Evolutionary conservation across 2,329 filamentous ascomycete genomes (phyloP).

Genomic region (Fonsecaea multimorphosa): DNA sequence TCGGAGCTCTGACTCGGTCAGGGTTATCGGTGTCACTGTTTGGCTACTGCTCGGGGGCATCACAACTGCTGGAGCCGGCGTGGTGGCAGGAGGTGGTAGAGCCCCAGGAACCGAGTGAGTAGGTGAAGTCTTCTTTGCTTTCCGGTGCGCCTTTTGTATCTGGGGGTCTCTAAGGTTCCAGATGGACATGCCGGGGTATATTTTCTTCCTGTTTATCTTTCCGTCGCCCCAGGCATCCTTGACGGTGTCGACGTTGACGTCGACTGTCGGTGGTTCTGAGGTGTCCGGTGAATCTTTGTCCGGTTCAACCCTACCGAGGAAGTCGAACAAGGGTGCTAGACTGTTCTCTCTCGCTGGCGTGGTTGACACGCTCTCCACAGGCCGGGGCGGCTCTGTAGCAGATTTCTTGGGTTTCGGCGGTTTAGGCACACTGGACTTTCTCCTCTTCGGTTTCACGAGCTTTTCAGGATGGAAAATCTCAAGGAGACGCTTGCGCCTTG

Average conservation of each 20-base stretch:
- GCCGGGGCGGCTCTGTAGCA: conserved; percentile 23
- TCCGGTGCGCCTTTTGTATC: background rate
- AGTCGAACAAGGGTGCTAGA: conserved; percentile 36
- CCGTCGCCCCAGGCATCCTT: background rate
- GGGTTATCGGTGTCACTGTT: background rate
- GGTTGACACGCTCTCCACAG: background rate
- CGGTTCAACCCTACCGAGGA: conserved; percentile 31
- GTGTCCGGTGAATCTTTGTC: conserved; percentile 8
- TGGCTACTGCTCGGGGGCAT: background rate
- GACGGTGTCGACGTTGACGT: conserved; percentile 1
- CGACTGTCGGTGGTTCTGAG: conserved; percentile 2
- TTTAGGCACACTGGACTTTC: conserved; percentile 6
- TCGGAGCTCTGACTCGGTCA: conserved; percentile 4
- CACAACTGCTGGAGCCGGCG: background rate
- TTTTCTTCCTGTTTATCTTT: conserved; percentile 1
- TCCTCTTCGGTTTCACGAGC: conserved; percentile 19
- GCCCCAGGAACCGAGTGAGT: background rate
- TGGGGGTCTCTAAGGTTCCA: conserved; percentile 4
- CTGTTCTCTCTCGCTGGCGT: conserved; percentile 21
- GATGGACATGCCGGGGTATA: conserved; percentile 29
- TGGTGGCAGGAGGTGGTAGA: background rate
- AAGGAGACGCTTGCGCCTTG: conserved; percentile 32
- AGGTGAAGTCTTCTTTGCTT: background rate
- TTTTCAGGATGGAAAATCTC: conserved; percentile 38
- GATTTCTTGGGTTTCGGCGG: conserved; percentile 12